Conservation (phyloP, 108 stramenopile species). For the Cylindrotheca fusiformis region DNA sequence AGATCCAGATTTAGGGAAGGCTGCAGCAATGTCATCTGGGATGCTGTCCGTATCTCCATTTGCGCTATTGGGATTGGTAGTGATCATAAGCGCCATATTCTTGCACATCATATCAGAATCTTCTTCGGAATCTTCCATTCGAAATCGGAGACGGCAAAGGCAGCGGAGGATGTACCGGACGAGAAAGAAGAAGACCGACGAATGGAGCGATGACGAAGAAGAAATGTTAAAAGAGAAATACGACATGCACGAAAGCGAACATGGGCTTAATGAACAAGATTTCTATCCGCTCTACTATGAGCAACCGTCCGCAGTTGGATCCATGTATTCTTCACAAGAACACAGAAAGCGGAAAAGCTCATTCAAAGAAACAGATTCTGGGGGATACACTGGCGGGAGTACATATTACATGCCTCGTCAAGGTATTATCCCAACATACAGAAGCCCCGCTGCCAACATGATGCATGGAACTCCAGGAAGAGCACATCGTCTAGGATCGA, state of each 20-base stretch:
- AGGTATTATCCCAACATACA: constrained; percentile 25
- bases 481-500: constrained; percentile 20
- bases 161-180: constrained; percentile 26
- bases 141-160: constrained; percentile 21
- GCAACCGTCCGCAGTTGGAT: constrained; percentile 1
- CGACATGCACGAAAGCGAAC: background rate
- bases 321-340: constrained; percentile 5
- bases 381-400: constrained; percentile 1
- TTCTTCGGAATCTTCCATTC: background rate
- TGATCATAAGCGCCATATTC: constrained; percentile 57
- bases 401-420: constrained; percentile 17
- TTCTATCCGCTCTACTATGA: constrained; percentile 14
- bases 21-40: constrained; percentile 9
- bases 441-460: constrained; percentile 21
- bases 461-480: constrained; percentile 1
- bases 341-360: constrained; percentile 23
- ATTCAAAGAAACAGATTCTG: constrained; percentile 8
- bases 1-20: constrained; percentile 13
- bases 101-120: constrained; percentile 52
- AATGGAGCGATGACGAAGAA: constrained; percentile 72
- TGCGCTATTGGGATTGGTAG: constrained; percentile 52
- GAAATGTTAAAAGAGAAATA: background rate
- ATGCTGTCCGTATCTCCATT: constrained; percentile 66
- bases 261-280: constrained; percentile 4
- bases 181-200: constrained; percentile 66